Base-by-base conservation (phyloP, 2,329 filamentous ascomycete genomes). In the Sporothrix schenckii region DNA sequence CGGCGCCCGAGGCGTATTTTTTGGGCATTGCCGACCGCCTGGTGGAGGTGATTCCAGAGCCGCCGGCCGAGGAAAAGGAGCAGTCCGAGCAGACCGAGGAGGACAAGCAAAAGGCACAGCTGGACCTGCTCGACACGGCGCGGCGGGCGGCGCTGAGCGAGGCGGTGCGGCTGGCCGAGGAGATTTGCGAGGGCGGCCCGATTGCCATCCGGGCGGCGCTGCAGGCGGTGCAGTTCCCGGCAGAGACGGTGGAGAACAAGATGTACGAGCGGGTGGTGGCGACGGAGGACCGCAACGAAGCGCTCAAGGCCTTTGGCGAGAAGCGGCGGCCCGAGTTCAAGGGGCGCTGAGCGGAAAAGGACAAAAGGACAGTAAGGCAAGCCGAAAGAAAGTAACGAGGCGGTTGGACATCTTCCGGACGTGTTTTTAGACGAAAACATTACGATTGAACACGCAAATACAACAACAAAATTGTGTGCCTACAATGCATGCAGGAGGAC, bases 21-120 rank as follows among this genome's bases (percentile, higher is more conserved):
- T 81, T 97, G 21, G 95, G 95, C 0, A 84, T 99, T 47, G 94
- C 92, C 58, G 93, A 98, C 80, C 85, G 94, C n/a, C 81, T 98
- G 41, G 92, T 97, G 30, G 92, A 97, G 80, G 85, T 97, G 27
- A 81, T 69, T 21, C 75, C 74, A 44, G 75, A 76, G 67, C 73
- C 71, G 30, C 73, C 41, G 3, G 54, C 41, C n/a, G 19, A 39
- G 71, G 76, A 76, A 50, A 77, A 77, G 70, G 79, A 80, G 66
- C 76, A 73, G 60, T 74, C 82, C 82, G 80, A 81, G 53, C 14
- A 7, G 24, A 80, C 79, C 34, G 76, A 74, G 14, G 76, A 76
- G 13, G 76, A 80, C 58, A 74, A 77, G 34, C 76, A 74, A 14
- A 76, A 76, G 21, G 80, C 66, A 1, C 73, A 77, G 39, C 74